Evolutionary conservation across 306 rosid species (phyloP), one percentile per base, ranked within the genome.

Genomic region (Cotoneaster glaucophyllus): DNA sequence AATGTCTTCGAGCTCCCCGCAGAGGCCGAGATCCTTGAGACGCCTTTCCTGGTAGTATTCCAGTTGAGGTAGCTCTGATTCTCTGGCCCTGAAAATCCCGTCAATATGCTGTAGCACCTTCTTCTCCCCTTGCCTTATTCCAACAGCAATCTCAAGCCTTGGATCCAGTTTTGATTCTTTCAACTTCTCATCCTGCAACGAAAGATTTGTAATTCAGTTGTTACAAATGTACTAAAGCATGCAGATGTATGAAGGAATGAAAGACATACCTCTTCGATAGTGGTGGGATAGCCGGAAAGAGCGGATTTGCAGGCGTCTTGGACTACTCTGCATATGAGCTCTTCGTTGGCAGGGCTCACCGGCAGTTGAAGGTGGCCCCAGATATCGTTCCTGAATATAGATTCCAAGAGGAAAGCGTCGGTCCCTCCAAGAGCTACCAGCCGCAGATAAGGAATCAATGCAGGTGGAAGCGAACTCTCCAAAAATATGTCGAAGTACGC

Each of bases 1-100:
- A 65, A 92, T 84, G 28, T 95, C 95, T 74, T 94, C 97, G 77
- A 39, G 90, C 84, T 95, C 98, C 39, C 97, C 97, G 11, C 88
- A 89, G n/a, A 95, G 97, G 45, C 98, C 98, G 78, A 95, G 97
- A 34, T 95, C 96, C 91, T 92, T 89, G 80, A 95, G 97, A 87
- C 97, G 86, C 78, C 98, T 86, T 81, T 95, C 97, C 72, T 90
- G 98, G 78, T 95, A 92, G 70, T 90, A 95, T 82, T 90, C 92
- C 78, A 92, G 83, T 74, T 70, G 62, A 79, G 82, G 77, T 81
- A 95, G 74, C 72, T 87, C 98, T 44, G 34, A 50, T 73, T 95
- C 97, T 82, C 93, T 90, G 76, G 76, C 87, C 82, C 82, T 69
- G 85, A 95, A 95, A 63, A 84, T 85, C 70, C 69, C 87, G 66